Conservation (phyloP, 163 green algal species). For the Scenedesmus sp. region DNA sequence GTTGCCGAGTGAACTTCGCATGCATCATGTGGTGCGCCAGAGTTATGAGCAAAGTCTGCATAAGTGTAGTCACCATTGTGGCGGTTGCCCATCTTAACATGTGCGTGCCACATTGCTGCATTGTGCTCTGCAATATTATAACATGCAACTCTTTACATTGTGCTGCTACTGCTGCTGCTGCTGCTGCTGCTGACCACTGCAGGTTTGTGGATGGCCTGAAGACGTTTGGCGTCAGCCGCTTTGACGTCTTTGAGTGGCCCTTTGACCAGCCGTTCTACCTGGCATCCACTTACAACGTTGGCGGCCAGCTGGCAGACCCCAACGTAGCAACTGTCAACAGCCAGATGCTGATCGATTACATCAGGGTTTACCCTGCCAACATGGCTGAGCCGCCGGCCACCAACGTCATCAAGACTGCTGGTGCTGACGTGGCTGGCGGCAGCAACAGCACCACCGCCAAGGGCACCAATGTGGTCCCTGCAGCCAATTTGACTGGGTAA, state of each 20-base stretch:
- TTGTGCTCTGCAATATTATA: too few species aligned
- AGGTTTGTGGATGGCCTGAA: constrained; percentile 6
- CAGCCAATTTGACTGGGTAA: not conserved
- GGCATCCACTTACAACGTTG: not conserved
- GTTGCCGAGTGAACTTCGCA: too few species aligned
- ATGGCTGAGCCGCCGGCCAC: not conserved
- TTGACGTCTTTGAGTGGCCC: constrained; percentile 6
- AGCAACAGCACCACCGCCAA: not conserved
- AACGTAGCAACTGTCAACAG: not conserved
- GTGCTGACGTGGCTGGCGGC: not conserved
- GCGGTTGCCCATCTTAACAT: too few species aligned
- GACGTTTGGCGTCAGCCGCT: not conserved
- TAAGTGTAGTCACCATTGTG: too few species aligned
- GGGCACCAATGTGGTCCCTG: too few species aligned
- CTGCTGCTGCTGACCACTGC: not conserved
- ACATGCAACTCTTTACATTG: too few species aligned
- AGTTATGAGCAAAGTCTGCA: too few species aligned
- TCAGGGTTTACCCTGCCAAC: constrained; percentile 3
- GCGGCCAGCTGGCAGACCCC: not conserved
- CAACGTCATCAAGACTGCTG: not conserved
- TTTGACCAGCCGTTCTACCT: constrained; percentile 42
- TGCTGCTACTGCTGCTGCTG: not conserved
- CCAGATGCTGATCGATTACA: constrained; percentile 27
- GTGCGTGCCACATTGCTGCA: too few species aligned
- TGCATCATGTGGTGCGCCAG: too few species aligned